These are phyloP conservation scores for Volvox africanus DNA, from an alignment of 139 green algal genomes.

Conservation along the genomic window DNA sequence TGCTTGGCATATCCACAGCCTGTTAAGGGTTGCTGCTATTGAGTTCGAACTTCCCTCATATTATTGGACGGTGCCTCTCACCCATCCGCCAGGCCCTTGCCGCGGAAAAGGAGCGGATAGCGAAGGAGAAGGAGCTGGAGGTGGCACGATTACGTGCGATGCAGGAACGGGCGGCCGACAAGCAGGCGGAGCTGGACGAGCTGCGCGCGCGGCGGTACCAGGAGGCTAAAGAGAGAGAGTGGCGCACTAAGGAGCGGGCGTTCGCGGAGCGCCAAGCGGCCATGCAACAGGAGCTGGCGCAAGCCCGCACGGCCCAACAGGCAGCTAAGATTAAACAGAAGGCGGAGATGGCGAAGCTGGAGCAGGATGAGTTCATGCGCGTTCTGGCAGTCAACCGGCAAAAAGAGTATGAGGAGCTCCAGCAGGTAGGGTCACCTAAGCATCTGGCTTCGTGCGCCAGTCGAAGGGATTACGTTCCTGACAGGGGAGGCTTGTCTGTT, in stretches of 20 bases:
- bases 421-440: constrained; percentile 53
- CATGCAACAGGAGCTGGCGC: constrained; percentile 76
- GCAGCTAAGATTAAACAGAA: constrained; percentile 76
- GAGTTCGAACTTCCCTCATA: no score
- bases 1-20: no score
- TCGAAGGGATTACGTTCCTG: no score
- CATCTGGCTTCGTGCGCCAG: no score
- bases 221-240: constrained; percentile 85
- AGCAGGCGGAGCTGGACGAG: constrained; percentile 87
- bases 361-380: constrained; percentile 84
- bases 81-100: constrained; percentile 55
- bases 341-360: constrained; percentile 78
- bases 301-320: constrained; percentile 81
- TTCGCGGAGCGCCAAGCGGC: constrained; percentile 63
- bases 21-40: no score
- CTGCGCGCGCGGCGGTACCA: constrained; percentile 80
- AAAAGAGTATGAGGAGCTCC: constrained; percentile 72
- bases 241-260: constrained; percentile 79
- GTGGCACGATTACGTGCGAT: constrained; percentile 83
- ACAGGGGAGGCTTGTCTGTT: no score
- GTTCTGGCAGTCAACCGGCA: constrained; percentile 78
- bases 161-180: constrained; percentile 87
- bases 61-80: no score
- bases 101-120: constrained; percentile 79
- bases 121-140: constrained; percentile 88